Percentiles rank a stretch among this genome's conserved stretches.
phyloP scores from a whole-genome alignment of 2,329 filamentous ascomycete genomes.

The Calonectria crousiana region DNA sequence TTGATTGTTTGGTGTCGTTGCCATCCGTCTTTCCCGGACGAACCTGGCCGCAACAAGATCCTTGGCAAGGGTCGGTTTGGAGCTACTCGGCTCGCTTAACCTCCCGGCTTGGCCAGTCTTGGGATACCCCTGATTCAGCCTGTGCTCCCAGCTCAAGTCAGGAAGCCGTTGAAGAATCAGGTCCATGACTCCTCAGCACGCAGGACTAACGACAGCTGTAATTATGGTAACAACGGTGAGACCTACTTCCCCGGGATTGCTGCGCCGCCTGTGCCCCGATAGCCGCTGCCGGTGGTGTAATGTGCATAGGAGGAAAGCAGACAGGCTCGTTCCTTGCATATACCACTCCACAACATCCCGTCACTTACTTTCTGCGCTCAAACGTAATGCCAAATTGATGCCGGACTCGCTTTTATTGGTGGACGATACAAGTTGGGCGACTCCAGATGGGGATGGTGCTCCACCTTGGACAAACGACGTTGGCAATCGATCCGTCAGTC shows the following conservation, averaged over 20 bases:
- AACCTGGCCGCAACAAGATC: background rate
- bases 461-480: background rate
- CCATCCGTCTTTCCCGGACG: background rate
- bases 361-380: background rate
- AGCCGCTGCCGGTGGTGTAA: background rate
- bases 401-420: background rate
- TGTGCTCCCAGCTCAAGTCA: background rate
- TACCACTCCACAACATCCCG: background rate
- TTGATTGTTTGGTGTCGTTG: background rate
- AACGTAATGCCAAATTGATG: background rate
- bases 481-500: background rate
- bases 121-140: background rate
- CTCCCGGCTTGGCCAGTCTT: background rate
- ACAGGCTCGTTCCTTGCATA: background rate
- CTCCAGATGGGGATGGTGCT: background rate
- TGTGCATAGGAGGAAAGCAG: background rate
- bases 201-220: background rate
- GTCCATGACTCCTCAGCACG: background rate
- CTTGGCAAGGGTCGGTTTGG: constrained; percentile 1
- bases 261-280: background rate
- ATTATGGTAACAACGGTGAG: background rate
- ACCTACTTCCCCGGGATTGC: background rate
- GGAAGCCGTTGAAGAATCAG: constrained; percentile 6
- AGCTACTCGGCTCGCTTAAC: background rate
- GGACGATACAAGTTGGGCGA: background rate